These are phyloP conservation scores for Didymella exigua DNA, from an alignment of 2,329 filamentous ascomycete genomes.

Conservation along the genomic window DNA sequence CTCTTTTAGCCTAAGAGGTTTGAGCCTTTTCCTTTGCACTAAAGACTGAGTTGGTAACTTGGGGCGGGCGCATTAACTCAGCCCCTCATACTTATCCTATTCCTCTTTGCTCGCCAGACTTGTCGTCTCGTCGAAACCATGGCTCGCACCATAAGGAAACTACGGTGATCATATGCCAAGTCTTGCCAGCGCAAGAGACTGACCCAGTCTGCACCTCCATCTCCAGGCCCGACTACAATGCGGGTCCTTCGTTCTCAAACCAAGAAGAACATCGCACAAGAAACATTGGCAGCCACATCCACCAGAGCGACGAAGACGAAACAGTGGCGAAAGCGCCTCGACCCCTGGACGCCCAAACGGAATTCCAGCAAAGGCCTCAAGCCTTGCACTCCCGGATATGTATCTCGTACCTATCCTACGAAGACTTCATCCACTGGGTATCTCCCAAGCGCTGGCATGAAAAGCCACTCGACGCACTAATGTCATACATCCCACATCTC, in stretches of 20 bases:
- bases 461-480: constrained; percentile 19
- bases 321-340: constrained; percentile 15
- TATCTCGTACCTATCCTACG: constrained; percentile 21
- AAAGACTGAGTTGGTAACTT: too few relatives aligned
- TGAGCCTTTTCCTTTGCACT: too few relatives aligned
- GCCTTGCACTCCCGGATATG: constrained; percentile 26
- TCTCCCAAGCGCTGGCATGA: constrained; percentile 5
- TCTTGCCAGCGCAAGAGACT: background rate
- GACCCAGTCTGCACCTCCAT: background rate
- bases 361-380: constrained; percentile 21
- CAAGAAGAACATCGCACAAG: background rate
- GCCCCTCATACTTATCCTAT: too few relatives aligned
- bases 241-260: constrained; percentile 26
- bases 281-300: too few relatives aligned
- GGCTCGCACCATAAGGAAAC: too few relatives aligned
- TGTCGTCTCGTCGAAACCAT: background rate
- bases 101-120: too few relatives aligned
- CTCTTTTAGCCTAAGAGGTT: too few relatives aligned
- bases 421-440: constrained; percentile 29
- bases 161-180: too few relatives aligned
- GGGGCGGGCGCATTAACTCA: too few relatives aligned
- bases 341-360: constrained; percentile 32
- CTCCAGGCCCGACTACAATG: background rate
- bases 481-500: constrained; percentile 30
- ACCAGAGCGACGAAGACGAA: background rate